Evolutionary conservation across 805 yeast species (phyloP).

Genomic region (Lipomyces yamadae): DNA sequence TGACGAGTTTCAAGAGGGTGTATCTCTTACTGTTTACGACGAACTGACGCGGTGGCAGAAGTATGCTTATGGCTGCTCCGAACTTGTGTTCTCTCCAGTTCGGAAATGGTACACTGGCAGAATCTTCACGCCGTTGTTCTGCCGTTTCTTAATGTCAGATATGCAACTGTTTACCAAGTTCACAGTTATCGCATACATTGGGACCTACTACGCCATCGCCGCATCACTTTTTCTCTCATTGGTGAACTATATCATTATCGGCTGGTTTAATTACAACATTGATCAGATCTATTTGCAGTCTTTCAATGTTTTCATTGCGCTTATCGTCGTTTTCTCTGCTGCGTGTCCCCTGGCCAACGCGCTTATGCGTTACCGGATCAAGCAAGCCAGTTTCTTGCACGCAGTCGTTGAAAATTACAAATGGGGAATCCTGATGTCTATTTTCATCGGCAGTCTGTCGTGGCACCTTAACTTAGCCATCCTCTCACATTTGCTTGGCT

Average conservation of each 20-base stretch:
- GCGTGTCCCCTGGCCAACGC: slow-evolving; percentile 15
- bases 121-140: slow-evolving; percentile 18
- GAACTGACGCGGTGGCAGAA: slow-evolving; percentile 26
- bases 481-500: slow-evolving; percentile 11
- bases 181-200: slow-evolving; percentile 20
- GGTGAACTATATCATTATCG: slow-evolving; percentile 15
- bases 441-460: slow-evolving; percentile 20
- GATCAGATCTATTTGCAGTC: slow-evolving; percentile 21
- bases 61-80: slow-evolving; percentile 24
- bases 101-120: slow-evolving; percentile 6
- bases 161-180: slow-evolving; percentile 18
- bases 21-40: slow-evolving; percentile 25
- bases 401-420: slow-evolving; percentile 10
- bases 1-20: slow-evolving; percentile 22
- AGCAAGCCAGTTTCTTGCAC: slow-evolving; percentile 2
- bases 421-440: slow-evolving; percentile 15
- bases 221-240: slow-evolving; percentile 9
- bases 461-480: slow-evolving; percentile 15
- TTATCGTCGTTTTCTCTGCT: slow-evolving; percentile 13
- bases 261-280: slow-evolving; percentile 11
- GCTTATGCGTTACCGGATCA: slow-evolving; percentile 12
- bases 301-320: slow-evolving; percentile 10
- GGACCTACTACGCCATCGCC: slow-evolving; percentile 25
- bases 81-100: slow-evolving; percentile 22
- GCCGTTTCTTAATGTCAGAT: slow-evolving; percentile 10